phyloP scores from a whole-genome alignment of 345 rosid genomes.

The Balakata baccata region DNA sequence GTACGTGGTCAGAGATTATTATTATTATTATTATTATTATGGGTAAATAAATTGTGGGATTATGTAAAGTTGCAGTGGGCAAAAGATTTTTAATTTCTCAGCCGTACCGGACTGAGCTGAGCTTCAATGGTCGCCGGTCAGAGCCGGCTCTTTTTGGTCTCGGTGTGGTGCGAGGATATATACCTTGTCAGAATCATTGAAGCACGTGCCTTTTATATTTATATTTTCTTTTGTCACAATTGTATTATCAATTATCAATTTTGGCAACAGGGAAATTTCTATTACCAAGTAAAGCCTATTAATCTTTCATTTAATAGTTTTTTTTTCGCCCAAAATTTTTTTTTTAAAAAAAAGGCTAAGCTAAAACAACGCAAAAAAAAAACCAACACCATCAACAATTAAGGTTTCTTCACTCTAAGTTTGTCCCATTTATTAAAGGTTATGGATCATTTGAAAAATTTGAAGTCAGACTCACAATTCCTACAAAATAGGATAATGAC shows the following conservation, averaged over 20 bases:
- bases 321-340: no score
- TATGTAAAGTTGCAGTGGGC: not conserved
- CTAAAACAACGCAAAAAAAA: no score
- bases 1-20: not conserved
- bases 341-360: no score
- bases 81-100: not conserved
- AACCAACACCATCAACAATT: no score
- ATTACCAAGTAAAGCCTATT: not conserved
- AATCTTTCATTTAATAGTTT: no score
- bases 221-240: not conserved
- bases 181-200: constrained; percentile 1
- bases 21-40: not conserved
- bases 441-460: no score
- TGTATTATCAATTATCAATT: not conserved
- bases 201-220: constrained; percentile 19
- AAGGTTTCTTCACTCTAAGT: not conserved
- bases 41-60: not conserved
- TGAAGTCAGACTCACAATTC: no score
- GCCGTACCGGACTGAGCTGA: not conserved
- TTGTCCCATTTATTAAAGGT: no score
- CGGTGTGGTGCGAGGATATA: not conserved
- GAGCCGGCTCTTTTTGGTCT: constrained; percentile 12
- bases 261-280: not conserved
- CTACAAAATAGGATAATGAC: no score
- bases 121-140: constrained; percentile 13